Percentiles rank a stretch among this genome's conserved stretches.
Conservation (phyloP, 805 yeast species). For the Saturnispora gosingensis region DNA sequence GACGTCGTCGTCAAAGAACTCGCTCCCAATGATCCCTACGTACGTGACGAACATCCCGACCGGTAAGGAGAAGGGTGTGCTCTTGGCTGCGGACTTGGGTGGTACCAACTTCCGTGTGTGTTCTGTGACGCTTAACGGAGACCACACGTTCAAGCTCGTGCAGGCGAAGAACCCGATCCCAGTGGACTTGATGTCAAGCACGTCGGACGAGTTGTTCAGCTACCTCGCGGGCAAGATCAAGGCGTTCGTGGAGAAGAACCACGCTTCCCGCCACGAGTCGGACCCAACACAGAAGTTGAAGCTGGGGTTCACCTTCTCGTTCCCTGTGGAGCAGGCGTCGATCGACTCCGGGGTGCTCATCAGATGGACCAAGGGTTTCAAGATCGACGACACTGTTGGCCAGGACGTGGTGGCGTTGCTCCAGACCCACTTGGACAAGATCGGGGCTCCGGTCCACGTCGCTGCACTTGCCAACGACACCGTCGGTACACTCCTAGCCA, state of each 20-base stretch:
- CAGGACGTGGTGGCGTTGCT: conserved; percentile 68
- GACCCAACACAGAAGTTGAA: conserved; percentile 34
- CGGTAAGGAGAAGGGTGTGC: conserved; percentile 77
- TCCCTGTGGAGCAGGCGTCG: conserved; percentile 84
- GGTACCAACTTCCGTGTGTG: conserved; percentile 96
- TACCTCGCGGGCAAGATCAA: conserved; percentile 67
- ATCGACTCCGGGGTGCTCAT: conserved; percentile 70
- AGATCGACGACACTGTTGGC: conserved; percentile 76
- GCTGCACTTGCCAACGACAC: conserved; percentile 94
- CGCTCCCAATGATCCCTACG: conserved; percentile 89
- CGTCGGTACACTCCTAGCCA: conserved; percentile 84
- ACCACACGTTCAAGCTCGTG: conserved; percentile 65
- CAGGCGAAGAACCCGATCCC: conserved; percentile 80
- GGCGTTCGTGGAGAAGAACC: conserved; percentile 58
- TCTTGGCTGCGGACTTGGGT: conserved; percentile 88
- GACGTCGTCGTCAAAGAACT: conserved; percentile 32
- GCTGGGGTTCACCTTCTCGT: conserved; percentile 88
- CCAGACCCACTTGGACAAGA: conserved; percentile 57
- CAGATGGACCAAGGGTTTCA: conserved; percentile 96
- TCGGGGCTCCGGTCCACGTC: conserved; percentile 55
- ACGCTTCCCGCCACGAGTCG: conserved; percentile 29
- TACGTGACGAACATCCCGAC: conserved; percentile 77
- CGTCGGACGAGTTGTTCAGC: conserved; percentile 58
- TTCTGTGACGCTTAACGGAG: conserved; percentile 68
- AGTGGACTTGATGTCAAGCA: conserved; percentile 57